Conservation (phyloP, 2,329 filamentous ascomycete genomes). For the Verticillium nonalfalfae region DNA sequence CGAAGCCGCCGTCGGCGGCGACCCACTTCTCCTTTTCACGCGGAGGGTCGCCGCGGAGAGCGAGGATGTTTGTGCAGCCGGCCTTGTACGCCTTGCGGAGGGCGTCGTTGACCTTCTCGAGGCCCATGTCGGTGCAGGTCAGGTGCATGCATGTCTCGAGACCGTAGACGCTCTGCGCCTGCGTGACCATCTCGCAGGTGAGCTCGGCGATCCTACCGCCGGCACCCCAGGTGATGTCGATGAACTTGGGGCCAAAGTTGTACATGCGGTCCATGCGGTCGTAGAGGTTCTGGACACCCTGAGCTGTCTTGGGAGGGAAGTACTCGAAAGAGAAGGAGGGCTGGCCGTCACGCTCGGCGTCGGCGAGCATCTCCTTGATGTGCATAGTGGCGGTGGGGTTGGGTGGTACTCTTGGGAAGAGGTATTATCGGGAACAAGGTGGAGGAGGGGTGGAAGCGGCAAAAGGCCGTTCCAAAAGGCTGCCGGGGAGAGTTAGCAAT, state of each 20-base stretch:
- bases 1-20: slow-evolving; percentile 78
- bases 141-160: slow-evolving; percentile 99
- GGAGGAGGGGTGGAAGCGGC: not conserved
- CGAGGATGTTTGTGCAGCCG: slow-evolving; percentile 95
- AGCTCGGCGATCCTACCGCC: slow-evolving; percentile 86
- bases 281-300: slow-evolving; percentile 98
- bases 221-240: slow-evolving; percentile 98
- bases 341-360: slow-evolving; percentile 70
- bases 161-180: slow-evolving; percentile 90
- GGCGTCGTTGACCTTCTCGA: slow-evolving; percentile 83
- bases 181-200: slow-evolving; percentile 95
- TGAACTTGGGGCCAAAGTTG: slow-evolving; percentile 85
- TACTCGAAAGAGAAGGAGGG: slow-evolving; percentile 99
- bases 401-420: not conserved
- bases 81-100: slow-evolving; percentile 85
- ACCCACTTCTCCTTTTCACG: slow-evolving; percentile 93
- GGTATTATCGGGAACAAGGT: not conserved
- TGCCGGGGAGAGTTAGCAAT: not conserved
- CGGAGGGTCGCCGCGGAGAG: slow-evolving; percentile 87
- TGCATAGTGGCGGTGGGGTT: slow-evolving; percentile 62
- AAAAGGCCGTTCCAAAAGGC: not conserved
- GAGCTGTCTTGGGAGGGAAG: slow-evolving; percentile 95
- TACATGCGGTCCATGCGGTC: slow-evolving; percentile 99
- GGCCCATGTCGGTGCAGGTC: slow-evolving; percentile 97
- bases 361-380: slow-evolving; percentile 84